Evolutionary conservation across 73 alveolate species (phyloP).

Genomic region (Tetrahymena thermophila): DNA sequence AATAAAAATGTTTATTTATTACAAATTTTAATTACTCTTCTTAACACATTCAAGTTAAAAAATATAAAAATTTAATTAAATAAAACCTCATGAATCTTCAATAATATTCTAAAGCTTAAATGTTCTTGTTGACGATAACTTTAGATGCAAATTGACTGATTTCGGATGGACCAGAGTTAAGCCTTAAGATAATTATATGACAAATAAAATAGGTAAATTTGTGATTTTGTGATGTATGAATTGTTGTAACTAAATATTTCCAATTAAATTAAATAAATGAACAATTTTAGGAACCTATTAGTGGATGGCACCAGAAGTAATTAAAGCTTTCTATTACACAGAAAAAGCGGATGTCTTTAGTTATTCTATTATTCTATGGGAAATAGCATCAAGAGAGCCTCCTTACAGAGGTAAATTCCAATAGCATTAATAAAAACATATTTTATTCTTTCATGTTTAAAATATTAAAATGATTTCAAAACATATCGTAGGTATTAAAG

Average conservation of each 20-base stretch:
- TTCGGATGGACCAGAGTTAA: constrained; percentile 96
- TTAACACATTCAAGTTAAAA: neutral
- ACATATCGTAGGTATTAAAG: constrained; percentile 65
- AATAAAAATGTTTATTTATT: too few species aligned
- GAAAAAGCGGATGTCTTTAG: constrained; percentile 98
- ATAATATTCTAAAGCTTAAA: constrained; percentile 46
- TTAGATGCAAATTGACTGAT: constrained; percentile 94
- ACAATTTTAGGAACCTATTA: constrained; percentile 70
- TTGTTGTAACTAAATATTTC: neutral
- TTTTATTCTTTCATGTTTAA: neutral
- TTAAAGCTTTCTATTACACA: constrained; percentile 86
- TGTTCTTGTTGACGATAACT: constrained; percentile 91
- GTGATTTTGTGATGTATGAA: neutral
- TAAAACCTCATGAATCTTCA: too few species aligned
- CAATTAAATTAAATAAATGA: too few species aligned
- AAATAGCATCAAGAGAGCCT: constrained; percentile 93
- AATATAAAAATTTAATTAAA: too few species aligned
- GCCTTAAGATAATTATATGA: constrained; percentile 78
- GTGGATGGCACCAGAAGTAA: constrained; percentile 99
- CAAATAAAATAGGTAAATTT: constrained; percentile 83
- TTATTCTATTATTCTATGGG: constrained; percentile 97
- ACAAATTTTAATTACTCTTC: neutral
- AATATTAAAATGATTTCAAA: neutral
- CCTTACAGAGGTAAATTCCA: constrained; percentile 71
- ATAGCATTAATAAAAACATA: neutral